A percentile compares a stretch with the other conserved stretches of the same genome.
Conservation (phyloP, 2,329 filamentous ascomycete genomes). For the Pestalotiopsis fici region DNA sequence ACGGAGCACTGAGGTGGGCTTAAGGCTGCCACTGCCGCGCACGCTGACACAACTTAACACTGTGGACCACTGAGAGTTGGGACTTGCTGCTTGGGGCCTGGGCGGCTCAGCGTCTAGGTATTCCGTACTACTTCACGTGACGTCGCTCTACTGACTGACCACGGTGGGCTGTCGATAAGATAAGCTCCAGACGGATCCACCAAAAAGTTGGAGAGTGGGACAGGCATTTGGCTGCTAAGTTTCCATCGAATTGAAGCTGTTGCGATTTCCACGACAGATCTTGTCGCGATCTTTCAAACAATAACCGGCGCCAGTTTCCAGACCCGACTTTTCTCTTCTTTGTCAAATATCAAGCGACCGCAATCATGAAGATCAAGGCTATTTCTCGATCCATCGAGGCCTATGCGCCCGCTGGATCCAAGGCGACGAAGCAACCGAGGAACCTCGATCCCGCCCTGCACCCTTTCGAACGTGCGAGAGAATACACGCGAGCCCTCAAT, state of each 20-base stretch:
- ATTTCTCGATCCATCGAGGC: conserved; percentile 66
- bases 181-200: not conserved
- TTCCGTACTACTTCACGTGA: not conserved
- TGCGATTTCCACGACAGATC: not conserved
- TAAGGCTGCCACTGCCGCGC: conserved; percentile 5
- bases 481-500: conserved; percentile 68
- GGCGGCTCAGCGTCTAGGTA: not conserved
- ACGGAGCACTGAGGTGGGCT: not conserved
- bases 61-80: not conserved
- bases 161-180: conserved; percentile 5
- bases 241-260: not conserved
- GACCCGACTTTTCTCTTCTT: not conserved
- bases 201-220: conserved; percentile 12
- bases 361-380: conserved; percentile 59
- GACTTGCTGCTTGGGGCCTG: not conserved
- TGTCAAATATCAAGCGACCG: not conserved
- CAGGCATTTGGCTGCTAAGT: not conserved
- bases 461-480: conserved; percentile 86
- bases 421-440: conserved; percentile 64
- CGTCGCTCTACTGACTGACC: not conserved
- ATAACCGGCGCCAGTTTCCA: not conserved
- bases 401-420: conserved; percentile 67
- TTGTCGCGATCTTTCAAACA: not conserved
- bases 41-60: not conserved
- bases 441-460: conserved; percentile 76